phyloP scores from a whole-genome alignment of 2,329 filamentous ascomycete genomes.

The Penicillium sp. region DNA sequence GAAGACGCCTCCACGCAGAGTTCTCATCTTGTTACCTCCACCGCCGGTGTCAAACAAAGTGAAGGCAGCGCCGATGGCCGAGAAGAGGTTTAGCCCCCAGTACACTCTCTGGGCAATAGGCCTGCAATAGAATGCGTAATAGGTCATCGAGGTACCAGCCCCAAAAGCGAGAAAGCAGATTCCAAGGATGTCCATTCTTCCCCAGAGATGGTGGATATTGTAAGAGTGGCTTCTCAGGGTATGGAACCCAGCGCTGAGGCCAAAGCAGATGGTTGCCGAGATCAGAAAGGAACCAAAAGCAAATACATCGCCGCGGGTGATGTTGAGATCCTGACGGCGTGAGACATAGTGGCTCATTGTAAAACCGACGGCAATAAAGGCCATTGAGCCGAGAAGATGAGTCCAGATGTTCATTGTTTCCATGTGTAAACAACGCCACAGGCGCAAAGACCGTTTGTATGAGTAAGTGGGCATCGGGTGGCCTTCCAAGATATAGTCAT shows the following conservation, averaged over 20 bases:
- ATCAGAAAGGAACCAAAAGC: conserved; percentile 8
- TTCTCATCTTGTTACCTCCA: conserved; percentile 26
- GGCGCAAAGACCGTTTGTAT: conserved; percentile 22
- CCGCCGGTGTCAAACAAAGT: conserved; percentile 31
- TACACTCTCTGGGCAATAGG: conserved; percentile 20
- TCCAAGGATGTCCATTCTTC: conserved; percentile 31
- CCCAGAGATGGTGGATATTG: conserved; percentile 30
- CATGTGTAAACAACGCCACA: conserved; percentile 17
- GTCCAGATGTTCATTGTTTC: conserved; percentile 17
- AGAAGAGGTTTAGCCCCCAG: conserved; percentile 22
- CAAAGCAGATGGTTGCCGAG: conserved; percentile 10
- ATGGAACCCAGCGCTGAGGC: conserved; percentile 23
- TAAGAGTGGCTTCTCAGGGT: conserved; percentile 33
- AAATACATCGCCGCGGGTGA: conserved; percentile 6
- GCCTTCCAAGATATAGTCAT: conserved; percentile 23
- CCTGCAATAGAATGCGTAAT: conserved; percentile 29
- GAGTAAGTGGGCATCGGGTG: conserved; percentile 31
- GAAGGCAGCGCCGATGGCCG: conserved; percentile 12
- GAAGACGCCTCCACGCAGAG: conserved; percentile 27
- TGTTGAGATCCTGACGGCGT: neutral
- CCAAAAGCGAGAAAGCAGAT: conserved; percentile 26
- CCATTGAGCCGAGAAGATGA: conserved; percentile 1
- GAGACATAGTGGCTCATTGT: neutral
- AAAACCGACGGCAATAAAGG: conserved; percentile 1
- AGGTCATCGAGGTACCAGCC: conserved; percentile 22